Evolutionary conservation across 192 early-diverging fungal genomes (phyloP), one percentile per base, ranked within the genome.

Genomic region (Gaertneriomyces semiglobifer): DNA sequence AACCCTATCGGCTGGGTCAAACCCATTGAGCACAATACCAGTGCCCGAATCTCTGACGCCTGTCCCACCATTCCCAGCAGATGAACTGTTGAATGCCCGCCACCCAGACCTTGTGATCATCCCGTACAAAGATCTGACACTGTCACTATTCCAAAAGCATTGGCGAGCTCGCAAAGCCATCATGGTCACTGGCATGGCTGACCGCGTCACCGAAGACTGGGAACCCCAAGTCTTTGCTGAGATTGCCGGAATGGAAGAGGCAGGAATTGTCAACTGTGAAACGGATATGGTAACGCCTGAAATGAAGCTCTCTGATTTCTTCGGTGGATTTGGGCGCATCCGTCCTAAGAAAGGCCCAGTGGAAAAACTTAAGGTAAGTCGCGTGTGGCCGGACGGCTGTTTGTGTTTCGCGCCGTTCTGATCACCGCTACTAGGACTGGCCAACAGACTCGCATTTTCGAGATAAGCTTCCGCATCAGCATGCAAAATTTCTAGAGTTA

Each of bases 371-470:
- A 77, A 70, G 46, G 70, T 59, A 18, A 2, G 58, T 19, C 19
- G 19, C 41, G 48, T 48, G 48, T 12, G 16, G 16, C 2, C 48
- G 48, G 2, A 50, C 0, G 16, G 14, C 1, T 50, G 16, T 50
- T 50, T 57, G 1, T 62, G 53, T 53, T 50, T 6, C 5, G 19
- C 10, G 38, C 51, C 12, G 20, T n/a, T 19, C n/a, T 43, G 50
- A 14, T n/a, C 40, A 61, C 6, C 41, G 5, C 4, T 50, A 19
- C n/a, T 5, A 88, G 74, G 88, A 92, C 70, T 90, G 88, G 86
- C 90, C 88, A 38, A 78, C 85, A 0, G 66, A 82, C 25, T 71
- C 76, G 16, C 79, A 85, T 53, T 89, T 90, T 58, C 62, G 70
- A 25, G 40, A 58, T 3, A 74, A 75, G 16, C 81, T 85, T 47